These are phyloP conservation scores for Prunella vulgaris DNA, from an alignment of 257 asterid species.

Conservation along the genomic window DNA sequence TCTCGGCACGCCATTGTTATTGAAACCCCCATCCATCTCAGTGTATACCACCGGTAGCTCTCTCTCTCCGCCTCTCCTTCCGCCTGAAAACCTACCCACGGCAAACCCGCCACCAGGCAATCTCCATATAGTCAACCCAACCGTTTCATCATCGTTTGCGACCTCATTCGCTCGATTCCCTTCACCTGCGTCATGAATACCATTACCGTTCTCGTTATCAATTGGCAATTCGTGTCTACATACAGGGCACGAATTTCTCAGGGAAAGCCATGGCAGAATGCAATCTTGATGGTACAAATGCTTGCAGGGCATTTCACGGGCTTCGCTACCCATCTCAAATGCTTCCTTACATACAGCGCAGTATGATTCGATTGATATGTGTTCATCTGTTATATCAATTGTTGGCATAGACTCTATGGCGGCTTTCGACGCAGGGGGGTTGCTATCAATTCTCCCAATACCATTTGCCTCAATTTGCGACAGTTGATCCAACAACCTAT, in stretches of 20 bases:
- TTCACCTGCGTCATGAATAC: slow-evolving; percentile 21
- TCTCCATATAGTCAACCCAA: slow-evolving; percentile 86
- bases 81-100: slow-evolving; percentile 84
- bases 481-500: slow-evolving; percentile 70
- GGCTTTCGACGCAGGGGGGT: slow-evolving; percentile 82
- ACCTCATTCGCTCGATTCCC: slow-evolving; percentile 34
- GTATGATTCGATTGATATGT: slow-evolving; percentile 42
- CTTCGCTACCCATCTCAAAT: slow-evolving; percentile 63
- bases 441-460: slow-evolving; percentile 54
- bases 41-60: slow-evolving; percentile 86
- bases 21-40: slow-evolving; percentile 86
- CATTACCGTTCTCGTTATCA: slow-evolving; percentile 29
- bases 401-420: slow-evolving; percentile 78
- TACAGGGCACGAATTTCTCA: slow-evolving; percentile 80
- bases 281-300: slow-evolving; percentile 86
- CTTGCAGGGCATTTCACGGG: slow-evolving; percentile 89
- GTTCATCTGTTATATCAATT: slow-evolving; percentile 45
- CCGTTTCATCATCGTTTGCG: slow-evolving; percentile 56
- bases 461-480: slow-evolving; percentile 77
- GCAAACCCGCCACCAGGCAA: slow-evolving; percentile 95
- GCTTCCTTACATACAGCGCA: slow-evolving; percentile 91
- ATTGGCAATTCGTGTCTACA: slow-evolving; percentile 77
- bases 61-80: slow-evolving; percentile 81
- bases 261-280: slow-evolving; percentile 74
- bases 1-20: slow-evolving; percentile 63